A percentile compares a stretch with the other conserved stretches of the same genome.
These are phyloP conservation scores for Claviceps paspali DNA, from an alignment of 2,329 filamentous ascomycete species.

Conservation along the genomic window DNA sequence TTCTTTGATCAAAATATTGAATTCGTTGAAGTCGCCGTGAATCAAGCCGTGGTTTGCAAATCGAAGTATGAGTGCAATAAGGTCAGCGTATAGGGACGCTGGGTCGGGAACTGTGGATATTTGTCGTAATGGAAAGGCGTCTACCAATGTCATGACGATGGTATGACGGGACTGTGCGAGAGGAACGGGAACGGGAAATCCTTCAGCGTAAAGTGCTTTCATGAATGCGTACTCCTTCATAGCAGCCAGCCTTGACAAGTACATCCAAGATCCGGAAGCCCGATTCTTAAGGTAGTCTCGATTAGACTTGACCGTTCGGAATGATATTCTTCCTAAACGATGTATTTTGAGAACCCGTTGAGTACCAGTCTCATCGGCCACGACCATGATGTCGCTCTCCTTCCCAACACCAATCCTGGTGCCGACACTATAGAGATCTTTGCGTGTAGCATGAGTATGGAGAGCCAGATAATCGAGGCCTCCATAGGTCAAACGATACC, in stretches of 20 bases:
- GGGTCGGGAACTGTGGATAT: conserved; percentile 74
- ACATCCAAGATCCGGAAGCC: conserved; percentile 84
- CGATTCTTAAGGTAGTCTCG: conserved; percentile 84
- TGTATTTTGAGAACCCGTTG: conserved; percentile 92
- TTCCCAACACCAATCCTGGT: conserved; percentile 93
- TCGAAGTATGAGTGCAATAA: conserved; percentile 73
- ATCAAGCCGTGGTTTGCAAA: conserved; percentile 81
- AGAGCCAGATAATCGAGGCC: conserved; percentile 95
- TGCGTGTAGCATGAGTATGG: conserved; percentile 69
- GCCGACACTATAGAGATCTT: conserved; percentile 78
- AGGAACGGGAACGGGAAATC: conserved; percentile 80
- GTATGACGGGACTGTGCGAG: conserved; percentile 85
- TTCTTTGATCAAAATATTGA: conserved; percentile 92
- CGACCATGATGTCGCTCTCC: conserved; percentile 92
- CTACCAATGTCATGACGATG: conserved; percentile 87
- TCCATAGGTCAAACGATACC: conserved; percentile 91
- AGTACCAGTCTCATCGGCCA: conserved; percentile 61
- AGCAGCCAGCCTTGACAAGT: conserved; percentile 82
- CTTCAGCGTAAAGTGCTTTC: conserved; percentile 67
- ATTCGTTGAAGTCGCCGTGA: conserved; percentile 98
- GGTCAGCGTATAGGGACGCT: conserved; percentile 72
- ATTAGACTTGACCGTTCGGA: conserved; percentile 90
- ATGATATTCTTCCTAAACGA: conserved; percentile 85
- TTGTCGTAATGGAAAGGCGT: conserved; percentile 83
- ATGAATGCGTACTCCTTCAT: conserved; percentile 94